Conservation (phyloP, 257 asterid species). For the Euphrasia confusa region DNA sequence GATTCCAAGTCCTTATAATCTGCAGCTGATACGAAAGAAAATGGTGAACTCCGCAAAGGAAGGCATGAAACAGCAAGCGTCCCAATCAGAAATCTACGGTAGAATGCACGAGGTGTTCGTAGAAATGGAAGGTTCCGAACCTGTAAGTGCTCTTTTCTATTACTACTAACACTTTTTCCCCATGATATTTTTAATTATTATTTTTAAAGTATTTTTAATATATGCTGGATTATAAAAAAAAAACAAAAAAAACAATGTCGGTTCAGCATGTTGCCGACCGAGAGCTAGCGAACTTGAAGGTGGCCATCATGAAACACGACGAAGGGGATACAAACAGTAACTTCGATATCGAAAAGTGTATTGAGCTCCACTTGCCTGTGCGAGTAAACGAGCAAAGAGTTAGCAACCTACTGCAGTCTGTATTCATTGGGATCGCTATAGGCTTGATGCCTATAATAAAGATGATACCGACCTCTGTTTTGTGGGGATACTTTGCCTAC, state of each 20-base stretch:
- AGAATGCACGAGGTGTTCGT: constrained; percentile 83
- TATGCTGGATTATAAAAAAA: too few species aligned
- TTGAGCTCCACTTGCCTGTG: constrained; percentile 87
- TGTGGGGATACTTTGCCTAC: constrained; percentile 98
- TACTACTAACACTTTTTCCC: neutral
- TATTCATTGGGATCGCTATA: constrained; percentile 65
- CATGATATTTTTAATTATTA: too few species aligned
- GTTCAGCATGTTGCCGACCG: constrained; percentile 55
- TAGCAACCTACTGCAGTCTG: constrained; percentile 83
- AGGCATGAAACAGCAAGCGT: constrained; percentile 65
- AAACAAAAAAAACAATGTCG: neutral
- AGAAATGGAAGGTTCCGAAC: constrained; percentile 70
- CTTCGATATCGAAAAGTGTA: constrained; percentile 68
- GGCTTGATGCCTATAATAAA: constrained; percentile 69
- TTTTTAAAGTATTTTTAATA: too few species aligned
- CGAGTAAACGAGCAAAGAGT: constrained; percentile 92
- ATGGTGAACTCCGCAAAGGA: constrained; percentile 82
- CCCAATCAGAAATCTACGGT: constrained; percentile 80
- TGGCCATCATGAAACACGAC: constrained; percentile 67
- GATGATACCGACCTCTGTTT: constrained; percentile 86
- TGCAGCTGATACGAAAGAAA: constrained; percentile 63
- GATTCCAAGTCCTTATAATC: neutral
- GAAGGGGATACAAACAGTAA: constrained; percentile 33
- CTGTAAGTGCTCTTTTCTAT: constrained; percentile 36
- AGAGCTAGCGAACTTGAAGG: constrained; percentile 72